Evolutionary conservation across 148 eudicot species (phyloP), one percentile per base, ranked within the genome.

Genomic region (Camellia granthamiana): DNA sequence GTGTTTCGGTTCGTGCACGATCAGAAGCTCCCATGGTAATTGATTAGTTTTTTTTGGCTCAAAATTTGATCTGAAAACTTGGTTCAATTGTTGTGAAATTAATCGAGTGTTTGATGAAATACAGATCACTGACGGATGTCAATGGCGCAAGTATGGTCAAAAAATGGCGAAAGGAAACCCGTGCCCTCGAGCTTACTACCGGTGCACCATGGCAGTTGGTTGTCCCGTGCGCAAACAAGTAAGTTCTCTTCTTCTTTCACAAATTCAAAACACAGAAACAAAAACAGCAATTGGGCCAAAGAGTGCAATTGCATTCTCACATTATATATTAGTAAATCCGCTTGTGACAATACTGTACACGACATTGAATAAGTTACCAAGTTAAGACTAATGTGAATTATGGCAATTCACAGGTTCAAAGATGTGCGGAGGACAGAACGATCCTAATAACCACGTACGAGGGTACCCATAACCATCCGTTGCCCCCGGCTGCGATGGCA

Each of bases 141-240:
- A 91, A 83, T 91, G 95, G 95, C 82, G 95, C 43, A 91, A 91
- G 76, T 91, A 91, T 73, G 95, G 95, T 16, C 95, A 91, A 68
- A 91, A 91, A 78, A 91, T 91, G 92, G 95, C 95, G 0, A 91
- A 91, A 80, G 95, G 95, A 8, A 91, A 91, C 70, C 95, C 95
- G 5, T 91, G 95, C 42, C 95, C 95, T 11, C 84, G 95, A 67
- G 95, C 93, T 71, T 91, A 91, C 73, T 91, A 90, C 69, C 79
- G 93, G 41, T 94, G 99, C 84, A 96, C 98, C 14, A 93, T 96
- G 97, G 97, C 98, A 4, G 89, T 85, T 62, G 97, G 97, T 16
- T 96, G 99, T 56, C 99, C 99, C 0, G 99, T 96, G 0, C 93
- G 99, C 59, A 96, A 96, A 88, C 99, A 96, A 86, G 98, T 94